Evolutionary conservation across 805 yeast species (phyloP).

Genomic region (Torulaspora quercuum): DNA sequence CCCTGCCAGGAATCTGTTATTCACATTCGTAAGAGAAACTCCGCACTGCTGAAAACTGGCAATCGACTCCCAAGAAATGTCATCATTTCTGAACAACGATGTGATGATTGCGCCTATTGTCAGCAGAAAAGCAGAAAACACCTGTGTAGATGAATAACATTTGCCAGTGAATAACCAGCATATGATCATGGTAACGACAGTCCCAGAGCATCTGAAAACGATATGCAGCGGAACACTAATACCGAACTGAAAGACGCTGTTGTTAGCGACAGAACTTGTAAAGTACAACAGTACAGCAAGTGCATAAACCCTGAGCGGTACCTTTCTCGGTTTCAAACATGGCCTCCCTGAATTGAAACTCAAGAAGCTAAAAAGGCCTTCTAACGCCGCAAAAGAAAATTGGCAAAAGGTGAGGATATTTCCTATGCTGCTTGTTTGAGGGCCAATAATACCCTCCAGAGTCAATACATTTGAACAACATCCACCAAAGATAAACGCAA

Average conservation of each 20-base stretch:
- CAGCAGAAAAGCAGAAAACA: conserved; percentile 48
- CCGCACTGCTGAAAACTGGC: neutral
- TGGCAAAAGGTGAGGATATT: conserved; percentile 56
- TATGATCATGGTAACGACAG: conserved; percentile 56
- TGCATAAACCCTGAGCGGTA: conserved; percentile 46
- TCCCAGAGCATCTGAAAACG: conserved; percentile 60
- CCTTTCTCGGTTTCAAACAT: conserved; percentile 35
- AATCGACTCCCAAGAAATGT: conserved; percentile 18
- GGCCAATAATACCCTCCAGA: conserved; percentile 50
- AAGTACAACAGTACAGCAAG: conserved; percentile 51
- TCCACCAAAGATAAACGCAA: conserved; percentile 56
- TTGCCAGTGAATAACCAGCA: conserved; percentile 49
- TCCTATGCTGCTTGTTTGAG: conserved; percentile 40
- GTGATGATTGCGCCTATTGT: conserved; percentile 54
- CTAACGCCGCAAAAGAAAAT: conserved; percentile 50
- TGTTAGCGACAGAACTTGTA: conserved; percentile 50
- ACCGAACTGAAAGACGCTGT: conserved; percentile 53
- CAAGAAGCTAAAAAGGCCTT: conserved; percentile 41
- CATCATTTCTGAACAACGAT: conserved; percentile 34
- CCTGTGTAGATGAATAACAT: conserved; percentile 45
- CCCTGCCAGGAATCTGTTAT: conserved; percentile 25
- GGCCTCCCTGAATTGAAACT: conserved; percentile 34
- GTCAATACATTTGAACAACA: conserved; percentile 70
- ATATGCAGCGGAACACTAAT: conserved; percentile 67
- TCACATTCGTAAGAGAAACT: conserved; percentile 1